Conservation (phyloP, 2,329 filamentous ascomycete species). For the Cytospora mali region DNA sequence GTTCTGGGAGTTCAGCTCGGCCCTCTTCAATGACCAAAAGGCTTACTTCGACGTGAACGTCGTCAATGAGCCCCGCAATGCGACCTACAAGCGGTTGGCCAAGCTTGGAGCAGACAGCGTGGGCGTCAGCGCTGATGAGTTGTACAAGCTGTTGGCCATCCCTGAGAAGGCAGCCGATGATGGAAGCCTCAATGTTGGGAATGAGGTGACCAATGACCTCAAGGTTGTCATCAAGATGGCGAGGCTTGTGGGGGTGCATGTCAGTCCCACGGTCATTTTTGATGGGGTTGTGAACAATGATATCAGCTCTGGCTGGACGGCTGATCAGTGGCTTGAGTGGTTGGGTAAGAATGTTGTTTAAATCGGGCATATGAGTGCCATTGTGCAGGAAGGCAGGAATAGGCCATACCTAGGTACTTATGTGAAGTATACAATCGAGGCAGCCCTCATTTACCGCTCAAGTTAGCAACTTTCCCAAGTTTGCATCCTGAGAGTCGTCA, state of each 20-base stretch:
- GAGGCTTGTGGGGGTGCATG: slow-evolving; percentile 79
- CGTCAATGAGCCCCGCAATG: slow-evolving; percentile 81
- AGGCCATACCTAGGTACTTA: no score
- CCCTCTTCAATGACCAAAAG: slow-evolving; percentile 66
- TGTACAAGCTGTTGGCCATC: slow-evolving; percentile 72
- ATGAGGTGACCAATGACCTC: slow-evolving; percentile 80
- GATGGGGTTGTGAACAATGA: slow-evolving; percentile 80
- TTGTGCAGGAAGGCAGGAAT: no score
- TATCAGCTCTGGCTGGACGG: slow-evolving; percentile 77
- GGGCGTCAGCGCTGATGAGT: slow-evolving; percentile 69
- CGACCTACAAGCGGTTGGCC: slow-evolving; percentile 79
- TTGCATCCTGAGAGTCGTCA: no score
- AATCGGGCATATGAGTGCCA: neutral
- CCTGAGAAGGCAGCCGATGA: slow-evolving; percentile 66
- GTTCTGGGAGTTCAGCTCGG: slow-evolving; percentile 79
- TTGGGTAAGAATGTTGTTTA: slow-evolving; percentile 60
- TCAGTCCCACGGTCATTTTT: slow-evolving; percentile 88
- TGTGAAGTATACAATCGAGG: neutral
- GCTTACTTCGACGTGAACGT: slow-evolving; percentile 84
- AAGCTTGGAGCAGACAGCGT: slow-evolving; percentile 67
- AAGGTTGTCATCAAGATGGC: slow-evolving; percentile 83
- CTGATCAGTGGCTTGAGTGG: slow-evolving; percentile 85
- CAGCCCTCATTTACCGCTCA: no score
- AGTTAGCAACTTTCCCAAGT: no score
- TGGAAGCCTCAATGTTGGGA: slow-evolving; percentile 75